Conservation (phyloP, 176 grass and related monocot species). For the Miscanthus lutarioriparius region DNA sequence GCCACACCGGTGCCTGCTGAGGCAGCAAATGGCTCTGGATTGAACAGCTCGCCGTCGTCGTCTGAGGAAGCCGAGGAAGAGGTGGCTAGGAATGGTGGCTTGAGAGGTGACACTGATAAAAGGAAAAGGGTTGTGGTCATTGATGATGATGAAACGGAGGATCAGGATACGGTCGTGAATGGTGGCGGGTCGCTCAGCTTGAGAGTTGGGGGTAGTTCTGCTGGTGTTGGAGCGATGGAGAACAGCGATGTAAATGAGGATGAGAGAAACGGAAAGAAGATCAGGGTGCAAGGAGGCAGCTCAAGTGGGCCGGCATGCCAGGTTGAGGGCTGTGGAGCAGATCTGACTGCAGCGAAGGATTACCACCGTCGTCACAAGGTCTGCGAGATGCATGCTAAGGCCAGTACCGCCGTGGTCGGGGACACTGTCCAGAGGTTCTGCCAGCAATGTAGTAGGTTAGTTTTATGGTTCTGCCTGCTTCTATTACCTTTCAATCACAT, state of each 20-base stretch:
- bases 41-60: slow-evolving; percentile 61
- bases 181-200: slow-evolving; percentile 46
- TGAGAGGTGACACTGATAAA: slow-evolving; percentile 62
- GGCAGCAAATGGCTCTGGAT: slow-evolving; percentile 8
- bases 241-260: slow-evolving; percentile 39
- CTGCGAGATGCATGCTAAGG: slow-evolving; percentile 98
- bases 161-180: slow-evolving; percentile 26
- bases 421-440: slow-evolving; percentile 86
- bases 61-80: slow-evolving; percentile 47
- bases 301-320: slow-evolving; percentile 62
- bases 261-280: slow-evolving; percentile 73
- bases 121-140: slow-evolving; percentile 63
- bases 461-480: not conserved
- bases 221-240: not conserved
- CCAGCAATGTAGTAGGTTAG: slow-evolving; percentile 98
- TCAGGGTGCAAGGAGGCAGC: slow-evolving; percentile 59
- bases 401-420: slow-evolving; percentile 67
- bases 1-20: slow-evolving; percentile 43
- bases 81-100: not conserved
- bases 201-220: slow-evolving; percentile 36
- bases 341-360: slow-evolving; percentile 77
- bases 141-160: slow-evolving; percentile 25
- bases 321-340: slow-evolving; percentile 78
- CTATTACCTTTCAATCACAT: slow-evolving; percentile 15
- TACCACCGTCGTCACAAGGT: slow-evolving; percentile 96